Evolutionary conservation across 78 protist genomes (phyloP).

Genomic region (Dictyostelium firmibasis): DNA sequence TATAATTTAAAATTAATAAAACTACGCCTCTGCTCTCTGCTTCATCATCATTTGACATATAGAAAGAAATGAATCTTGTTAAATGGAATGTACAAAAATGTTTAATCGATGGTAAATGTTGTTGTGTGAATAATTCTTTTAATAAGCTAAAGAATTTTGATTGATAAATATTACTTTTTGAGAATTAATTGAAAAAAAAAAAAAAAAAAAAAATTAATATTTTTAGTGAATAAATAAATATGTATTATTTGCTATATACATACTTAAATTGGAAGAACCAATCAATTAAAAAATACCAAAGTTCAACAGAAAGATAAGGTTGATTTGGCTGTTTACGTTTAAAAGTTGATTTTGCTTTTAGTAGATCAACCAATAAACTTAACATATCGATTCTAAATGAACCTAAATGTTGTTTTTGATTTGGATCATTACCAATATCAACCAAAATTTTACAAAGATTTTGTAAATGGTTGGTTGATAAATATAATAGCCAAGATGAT

Average conservation of each 20-base stretch:
- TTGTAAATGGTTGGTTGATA: conserved; percentile 16
- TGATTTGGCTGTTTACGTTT: conserved; percentile 45
- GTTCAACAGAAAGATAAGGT: conserved; percentile 24
- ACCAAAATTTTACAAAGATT: conserved; percentile 14
- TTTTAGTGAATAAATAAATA: not conserved
- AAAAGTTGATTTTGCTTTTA: conserved; percentile 4
- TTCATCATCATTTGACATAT: not conserved
- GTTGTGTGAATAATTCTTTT: conserved; percentile 46
- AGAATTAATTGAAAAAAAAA: not conserved
- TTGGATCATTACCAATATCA: conserved; percentile 41
- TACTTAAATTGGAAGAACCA: conserved; percentile 73
- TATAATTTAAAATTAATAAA: conserved; percentile 36
- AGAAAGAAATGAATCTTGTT: conserved; percentile 44
- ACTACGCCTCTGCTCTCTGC: conserved; percentile 17
- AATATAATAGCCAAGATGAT: conserved; percentile 28
- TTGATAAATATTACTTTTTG: conserved; percentile 55
- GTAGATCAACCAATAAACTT: conserved; percentile 1
- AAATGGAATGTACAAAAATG: conserved; percentile 51
- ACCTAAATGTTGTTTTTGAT: conserved; percentile 19
- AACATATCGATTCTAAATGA: conserved; percentile 28
- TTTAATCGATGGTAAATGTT: conserved; percentile 65
- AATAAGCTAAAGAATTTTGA: conserved; percentile 27
- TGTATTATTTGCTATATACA: not conserved
- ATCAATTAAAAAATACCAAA: conserved; percentile 54
- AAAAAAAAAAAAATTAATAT: not conserved